Base-by-base conservation (phyloP, 169 alveolate species). In the Eimeria nieschulzi region DNA sequence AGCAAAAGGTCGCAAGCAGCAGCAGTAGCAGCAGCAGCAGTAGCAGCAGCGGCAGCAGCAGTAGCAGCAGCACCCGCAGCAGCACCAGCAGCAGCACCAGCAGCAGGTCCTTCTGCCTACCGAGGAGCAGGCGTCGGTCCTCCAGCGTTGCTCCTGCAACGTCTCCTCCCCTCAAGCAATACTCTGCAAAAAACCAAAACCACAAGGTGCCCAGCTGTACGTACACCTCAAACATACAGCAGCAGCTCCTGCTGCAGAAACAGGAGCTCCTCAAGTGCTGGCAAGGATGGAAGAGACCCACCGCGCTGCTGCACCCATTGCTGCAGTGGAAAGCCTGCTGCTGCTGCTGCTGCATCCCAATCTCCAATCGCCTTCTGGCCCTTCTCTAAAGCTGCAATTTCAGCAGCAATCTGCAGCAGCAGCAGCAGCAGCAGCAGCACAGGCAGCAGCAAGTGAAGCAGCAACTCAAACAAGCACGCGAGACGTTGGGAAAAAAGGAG, bases 371-470 rank as follows among this genome's bases (percentile, higher is more conserved):
- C 5, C 68, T 59, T 5, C n/a, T 15, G 15, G 0, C n/a, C 68
- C 15, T 59, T 19, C 5, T 59, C 68, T 1, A 59, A 5, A 2
- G 68, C 68, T 2, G n/a, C 68, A 59, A 59, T 59, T 5, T 59
- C 68, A 19, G 68, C 68, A 19, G 68, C 46, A 33, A 33, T 33
- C 46, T 33, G 46, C 46, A 76, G 21, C 71, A 19, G 85, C 85
- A 55, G 51, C 55, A 51, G 53, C 85, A 51, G 17, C 85, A 53
- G 17, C 61, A 76, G 66, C 68, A 76, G 68, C 85, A 76, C 68
- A 15, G 26, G 25, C 63, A 46, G 85, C 85, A 76, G 53, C 71
- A 76, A 54, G 46, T 33, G 46, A 33, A 33, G 46, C 46, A 33
- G 46, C 46, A 33, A 33, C 46, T 33, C 46, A 33, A 33, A 33